Conservation (phyloP, 2,329 filamentous ascomycete species). For the Phialophora chinensis region DNA sequence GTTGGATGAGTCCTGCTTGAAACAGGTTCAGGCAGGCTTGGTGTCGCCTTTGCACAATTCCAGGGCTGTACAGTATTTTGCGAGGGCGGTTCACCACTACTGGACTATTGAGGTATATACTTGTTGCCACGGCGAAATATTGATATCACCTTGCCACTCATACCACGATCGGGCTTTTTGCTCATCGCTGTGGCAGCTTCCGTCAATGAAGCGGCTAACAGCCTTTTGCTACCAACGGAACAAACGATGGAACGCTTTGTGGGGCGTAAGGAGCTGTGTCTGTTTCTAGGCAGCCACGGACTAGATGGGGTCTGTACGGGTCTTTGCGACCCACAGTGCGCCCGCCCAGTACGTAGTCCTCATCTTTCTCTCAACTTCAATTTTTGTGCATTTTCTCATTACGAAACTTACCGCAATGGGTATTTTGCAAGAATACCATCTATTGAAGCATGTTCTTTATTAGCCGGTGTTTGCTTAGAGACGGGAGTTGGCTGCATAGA, state of each 20-base stretch:
- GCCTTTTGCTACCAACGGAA: background rate
- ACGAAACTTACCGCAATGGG: background rate
- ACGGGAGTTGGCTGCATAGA: background rate
- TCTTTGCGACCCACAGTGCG: background rate
- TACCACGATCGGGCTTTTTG: background rate
- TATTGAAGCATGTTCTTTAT: background rate
- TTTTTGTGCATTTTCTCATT: background rate
- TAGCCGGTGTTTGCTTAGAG: background rate
- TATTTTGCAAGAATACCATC: background rate
- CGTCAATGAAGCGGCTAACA: background rate
- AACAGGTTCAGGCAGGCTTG: background rate
- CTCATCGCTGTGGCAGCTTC: background rate
- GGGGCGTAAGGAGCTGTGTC: background rate
- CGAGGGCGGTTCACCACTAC: background rate
- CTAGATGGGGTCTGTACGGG: no score
- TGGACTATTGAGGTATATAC: background rate
- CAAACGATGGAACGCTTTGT: background rate
- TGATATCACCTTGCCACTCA: background rate
- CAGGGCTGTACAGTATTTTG: background rate
- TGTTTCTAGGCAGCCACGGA: background rate
- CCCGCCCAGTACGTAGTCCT: background rate
- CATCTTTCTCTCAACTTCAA: background rate
- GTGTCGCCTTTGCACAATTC: background rate
- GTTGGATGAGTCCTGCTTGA: conserved; percentile 41
- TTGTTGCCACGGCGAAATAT: background rate